Percentiles rank a stretch among this genome's conserved stretches.
Evolutionary conservation across 192 early-diverging fungal species (phyloP).

Genomic region (Phlyctochytrium arcticum): DNA sequence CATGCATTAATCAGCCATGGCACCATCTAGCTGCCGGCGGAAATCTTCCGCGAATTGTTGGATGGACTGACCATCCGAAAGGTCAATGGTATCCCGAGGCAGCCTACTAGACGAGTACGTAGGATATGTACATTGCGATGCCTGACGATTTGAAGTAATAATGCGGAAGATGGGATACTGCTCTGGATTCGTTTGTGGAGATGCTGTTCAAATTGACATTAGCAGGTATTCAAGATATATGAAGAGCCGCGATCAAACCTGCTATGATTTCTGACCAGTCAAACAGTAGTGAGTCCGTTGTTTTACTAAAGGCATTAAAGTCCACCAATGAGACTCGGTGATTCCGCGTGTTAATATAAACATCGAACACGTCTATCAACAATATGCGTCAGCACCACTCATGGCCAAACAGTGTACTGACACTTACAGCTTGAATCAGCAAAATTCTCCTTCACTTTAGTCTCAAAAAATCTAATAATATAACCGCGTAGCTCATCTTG

Average conservation of each 20-base stretch:
- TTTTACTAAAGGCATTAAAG: constrained; percentile 81
- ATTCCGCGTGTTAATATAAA: constrained; percentile 66
- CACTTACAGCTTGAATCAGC: constrained; percentile 61
- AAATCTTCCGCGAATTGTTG: constrained; percentile 60
- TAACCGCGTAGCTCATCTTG: constrained; percentile 40
- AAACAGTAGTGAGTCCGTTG: constrained; percentile 81
- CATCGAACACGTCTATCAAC: constrained; percentile 86
- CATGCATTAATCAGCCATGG: too few relatives aligned
- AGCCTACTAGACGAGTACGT: constrained; percentile 63
- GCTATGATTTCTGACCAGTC: constrained; percentile 77
- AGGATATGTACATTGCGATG: constrained; percentile 43
- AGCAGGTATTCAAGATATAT: neutral
- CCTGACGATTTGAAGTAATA: constrained; percentile 37
- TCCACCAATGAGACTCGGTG: constrained; percentile 75
- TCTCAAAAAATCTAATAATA: constrained; percentile 58
- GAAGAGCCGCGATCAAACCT: constrained; percentile 16
- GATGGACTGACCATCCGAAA: constrained; percentile 65
- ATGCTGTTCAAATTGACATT: too few relatives aligned
- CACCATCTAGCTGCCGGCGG: neutral
- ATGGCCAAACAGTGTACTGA: neutral
- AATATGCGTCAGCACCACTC: neutral
- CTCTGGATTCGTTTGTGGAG: neutral
- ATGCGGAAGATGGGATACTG: constrained; percentile 11
- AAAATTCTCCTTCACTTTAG: constrained; percentile 60
- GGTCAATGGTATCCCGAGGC: constrained; percentile 69